A percentile compares a stretch with the other conserved stretches of the same genome.
phyloP scores from a whole-genome alignment of 129 eudicot genomes.

The Pittosporum tobira region DNA sequence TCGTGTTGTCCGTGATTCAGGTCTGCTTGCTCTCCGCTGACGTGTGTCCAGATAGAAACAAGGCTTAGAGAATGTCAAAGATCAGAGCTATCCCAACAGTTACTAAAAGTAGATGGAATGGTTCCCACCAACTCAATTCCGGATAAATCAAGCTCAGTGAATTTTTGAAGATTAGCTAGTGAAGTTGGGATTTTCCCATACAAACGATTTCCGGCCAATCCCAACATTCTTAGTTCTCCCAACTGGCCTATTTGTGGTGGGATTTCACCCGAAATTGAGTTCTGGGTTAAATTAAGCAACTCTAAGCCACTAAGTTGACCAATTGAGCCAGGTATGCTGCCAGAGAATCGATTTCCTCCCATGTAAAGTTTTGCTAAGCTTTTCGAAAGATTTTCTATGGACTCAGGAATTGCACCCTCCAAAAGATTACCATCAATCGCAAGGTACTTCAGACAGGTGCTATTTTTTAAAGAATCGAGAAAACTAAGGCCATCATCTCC shows the following conservation, averaged over 20 bases:
- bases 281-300: slow-evolving; percentile 34
- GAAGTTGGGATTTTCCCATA: slow-evolving; percentile 39
- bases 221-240: slow-evolving; percentile 29
- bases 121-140: slow-evolving; percentile 32
- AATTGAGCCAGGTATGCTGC: slow-evolving; percentile 43
- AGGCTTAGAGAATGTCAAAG: too few species aligned
- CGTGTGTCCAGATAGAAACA: too few species aligned
- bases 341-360: slow-evolving; percentile 41
- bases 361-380: slow-evolving; percentile 33
- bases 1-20: too few species aligned
- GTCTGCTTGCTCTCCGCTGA: too few species aligned
- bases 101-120: slow-evolving; percentile 35
- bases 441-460: slow-evolving; percentile 46
- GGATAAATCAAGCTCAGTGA: slow-evolving; percentile 36
- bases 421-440: slow-evolving; percentile 46
- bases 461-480: slow-evolving; percentile 36
- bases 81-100: too few species aligned
- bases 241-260: slow-evolving; percentile 38
- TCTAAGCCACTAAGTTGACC: slow-evolving; percentile 36
- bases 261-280: slow-evolving; percentile 37
- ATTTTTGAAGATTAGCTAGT: slow-evolving; percentile 31
- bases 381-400: slow-evolving; percentile 47
- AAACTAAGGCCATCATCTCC: slow-evolving; percentile 37
- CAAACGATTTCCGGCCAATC: slow-evolving; percentile 31
- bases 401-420: slow-evolving; percentile 52